A percentile compares a stretch with the other conserved stretches of the same genome.
Evolutionary conservation across 2,329 filamentous ascomycete genomes (phyloP).

Genomic region (Cladosporium sp.): DNA sequence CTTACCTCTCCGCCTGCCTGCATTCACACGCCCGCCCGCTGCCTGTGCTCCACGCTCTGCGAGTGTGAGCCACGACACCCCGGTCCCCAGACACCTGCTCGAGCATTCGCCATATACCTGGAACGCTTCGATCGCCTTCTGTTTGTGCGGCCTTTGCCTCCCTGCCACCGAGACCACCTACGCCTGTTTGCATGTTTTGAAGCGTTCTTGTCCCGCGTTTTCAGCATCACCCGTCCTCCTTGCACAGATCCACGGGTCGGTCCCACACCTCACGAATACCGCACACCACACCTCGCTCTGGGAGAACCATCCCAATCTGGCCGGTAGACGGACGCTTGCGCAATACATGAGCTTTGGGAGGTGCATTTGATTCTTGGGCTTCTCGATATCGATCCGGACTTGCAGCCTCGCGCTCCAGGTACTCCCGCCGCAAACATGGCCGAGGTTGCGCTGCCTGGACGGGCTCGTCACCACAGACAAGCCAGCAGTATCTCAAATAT

Average conservation of each 20-base stretch:
- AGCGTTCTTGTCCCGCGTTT: slow-evolving; percentile 13
- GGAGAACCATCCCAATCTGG: no score
- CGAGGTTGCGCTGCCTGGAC: slow-evolving; percentile 21
- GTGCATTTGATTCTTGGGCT: slow-evolving; percentile 1
- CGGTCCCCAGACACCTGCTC: slow-evolving; percentile 15
- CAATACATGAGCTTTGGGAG: not conserved
- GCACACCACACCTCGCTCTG: not conserved
- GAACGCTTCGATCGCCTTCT: not conserved
- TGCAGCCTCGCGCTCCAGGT: not conserved
- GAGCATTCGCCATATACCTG: not conserved
- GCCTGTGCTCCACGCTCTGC: slow-evolving; percentile 21
- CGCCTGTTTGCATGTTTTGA: slow-evolving; percentile 7
- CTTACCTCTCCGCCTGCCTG: slow-evolving; percentile 11
- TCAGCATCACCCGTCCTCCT: not conserved
- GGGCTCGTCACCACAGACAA: slow-evolving; percentile 27
- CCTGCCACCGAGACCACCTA: not conserved
- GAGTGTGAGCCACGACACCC: slow-evolving; percentile 17
- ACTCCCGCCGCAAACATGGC: slow-evolving; percentile 21
- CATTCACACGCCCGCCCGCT: slow-evolving; percentile 10
- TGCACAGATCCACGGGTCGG: not conserved
- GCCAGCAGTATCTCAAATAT: slow-evolving; percentile 37
- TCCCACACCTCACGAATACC: not conserved
- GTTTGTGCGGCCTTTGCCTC: not conserved
- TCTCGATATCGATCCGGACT: not conserved
- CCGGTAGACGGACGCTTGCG: not conserved